Percentiles rank a stretch among this genome's conserved stretches.
Evolutionary conservation across 2,329 filamentous ascomycete genomes (phyloP).

Genomic region (Cladophialophora exuberans): DNA sequence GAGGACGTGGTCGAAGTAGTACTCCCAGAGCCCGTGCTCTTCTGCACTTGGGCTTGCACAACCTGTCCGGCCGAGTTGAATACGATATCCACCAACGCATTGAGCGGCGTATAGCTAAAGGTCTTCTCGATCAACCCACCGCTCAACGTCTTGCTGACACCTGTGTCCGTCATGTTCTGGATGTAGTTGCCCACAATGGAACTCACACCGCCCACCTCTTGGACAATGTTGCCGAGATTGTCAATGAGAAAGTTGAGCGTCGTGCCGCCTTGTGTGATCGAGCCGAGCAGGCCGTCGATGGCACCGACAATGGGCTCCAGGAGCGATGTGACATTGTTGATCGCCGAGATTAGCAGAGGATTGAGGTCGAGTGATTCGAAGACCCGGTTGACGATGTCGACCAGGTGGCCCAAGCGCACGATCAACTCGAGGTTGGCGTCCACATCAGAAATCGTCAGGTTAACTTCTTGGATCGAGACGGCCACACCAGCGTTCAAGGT

Average conservation of each 20-base stretch:
- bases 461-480: conserved; percentile 55
- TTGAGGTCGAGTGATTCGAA: conserved; percentile 64
- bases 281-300: conserved; percentile 62
- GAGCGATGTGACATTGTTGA: conserved; percentile 58
- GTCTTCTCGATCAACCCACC: conserved; percentile 50
- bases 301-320: conserved; percentile 59
- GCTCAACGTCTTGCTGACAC: conserved; percentile 25
- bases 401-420: conserved; percentile 62
- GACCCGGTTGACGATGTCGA: conserved; percentile 64
- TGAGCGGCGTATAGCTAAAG: conserved; percentile 56
- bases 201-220: conserved; percentile 59
- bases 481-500: conserved; percentile 54
- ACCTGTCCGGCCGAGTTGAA: conserved; percentile 60
- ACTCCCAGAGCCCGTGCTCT: conserved; percentile 4
- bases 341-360: conserved; percentile 60
- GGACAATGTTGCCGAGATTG: conserved; percentile 66
- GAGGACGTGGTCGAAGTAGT: conserved; percentile 6
- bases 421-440: conserved; percentile 62
- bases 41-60: conserved; percentile 48
- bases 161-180: conserved; percentile 61
- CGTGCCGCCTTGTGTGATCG: conserved; percentile 59
- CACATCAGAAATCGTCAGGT: conserved; percentile 65
- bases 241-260: conserved; percentile 61
- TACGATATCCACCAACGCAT: conserved; percentile 58
- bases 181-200: conserved; percentile 62